Percentiles rank a stretch among this genome's conserved stretches.
Evolutionary conservation across 2,329 filamentous ascomycete species (phyloP).

Genomic region (Fusarium sp.): DNA sequence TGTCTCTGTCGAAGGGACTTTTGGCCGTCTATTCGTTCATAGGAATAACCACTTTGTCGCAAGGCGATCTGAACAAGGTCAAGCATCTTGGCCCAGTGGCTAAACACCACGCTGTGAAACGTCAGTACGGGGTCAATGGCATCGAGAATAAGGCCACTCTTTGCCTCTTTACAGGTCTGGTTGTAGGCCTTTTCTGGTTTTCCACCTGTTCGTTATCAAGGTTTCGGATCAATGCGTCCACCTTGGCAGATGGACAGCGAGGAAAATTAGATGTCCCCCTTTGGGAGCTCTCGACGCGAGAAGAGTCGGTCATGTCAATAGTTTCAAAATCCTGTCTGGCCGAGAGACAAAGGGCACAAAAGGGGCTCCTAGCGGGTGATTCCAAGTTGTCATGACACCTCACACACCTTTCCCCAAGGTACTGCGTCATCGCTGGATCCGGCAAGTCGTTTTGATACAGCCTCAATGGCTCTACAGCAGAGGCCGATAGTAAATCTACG

Average conservation of each 20-base stretch:
- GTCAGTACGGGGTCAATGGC: neutral
- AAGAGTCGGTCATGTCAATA: accelerated
- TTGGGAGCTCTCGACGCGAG: neutral
- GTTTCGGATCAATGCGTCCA: neutral
- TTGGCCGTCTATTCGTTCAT: neutral
- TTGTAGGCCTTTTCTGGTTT: accelerated
- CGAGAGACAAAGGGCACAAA: neutral
- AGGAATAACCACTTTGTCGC: neutral
- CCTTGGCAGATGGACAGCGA: neutral
- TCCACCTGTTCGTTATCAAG: neutral
- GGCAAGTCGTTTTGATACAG: accelerated
- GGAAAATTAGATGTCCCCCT: accelerated
- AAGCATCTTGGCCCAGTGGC: neutral
- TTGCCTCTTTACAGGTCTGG: neutral
- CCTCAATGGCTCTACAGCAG: neutral
- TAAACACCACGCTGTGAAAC: constrained; percentile 1
- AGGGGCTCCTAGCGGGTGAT: neutral
- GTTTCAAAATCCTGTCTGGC: neutral
- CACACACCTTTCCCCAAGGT: neutral
- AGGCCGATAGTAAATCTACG: neutral
- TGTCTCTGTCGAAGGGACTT: neutral
- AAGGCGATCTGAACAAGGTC: neutral
- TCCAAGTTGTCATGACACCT: accelerated
- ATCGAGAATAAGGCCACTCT: neutral
- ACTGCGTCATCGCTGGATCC: neutral